Conservation (phyloP, 23 red algal species). For the Pyropia haitanensis region DNA sequence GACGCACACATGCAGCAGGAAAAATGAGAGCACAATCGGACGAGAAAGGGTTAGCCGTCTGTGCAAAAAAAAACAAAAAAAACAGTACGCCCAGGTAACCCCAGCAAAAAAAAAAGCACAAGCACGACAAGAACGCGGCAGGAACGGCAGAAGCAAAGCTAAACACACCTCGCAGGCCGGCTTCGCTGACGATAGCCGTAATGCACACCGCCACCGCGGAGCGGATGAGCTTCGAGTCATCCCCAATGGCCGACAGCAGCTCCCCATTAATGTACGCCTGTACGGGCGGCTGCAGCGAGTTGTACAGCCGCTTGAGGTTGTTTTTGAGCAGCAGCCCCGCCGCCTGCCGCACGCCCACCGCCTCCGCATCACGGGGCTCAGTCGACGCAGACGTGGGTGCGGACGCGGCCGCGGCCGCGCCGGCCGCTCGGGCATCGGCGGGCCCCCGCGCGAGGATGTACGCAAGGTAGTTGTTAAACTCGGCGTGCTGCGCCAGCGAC, state of each 20-base stretch:
- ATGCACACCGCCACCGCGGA: slow-evolving; percentile 55
- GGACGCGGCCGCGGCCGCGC: slow-evolving; percentile 3
- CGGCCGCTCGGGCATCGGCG: slow-evolving; percentile 1
- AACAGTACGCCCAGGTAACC: no score
- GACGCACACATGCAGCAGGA: no score
- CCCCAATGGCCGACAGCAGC: slow-evolving; percentile 57
- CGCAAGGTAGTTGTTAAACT: slow-evolving; percentile 77
- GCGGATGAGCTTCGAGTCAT: slow-evolving; percentile 41
- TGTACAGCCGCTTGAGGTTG: slow-evolving; percentile 54
- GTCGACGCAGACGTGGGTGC: background rate
- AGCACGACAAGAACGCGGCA: no score
- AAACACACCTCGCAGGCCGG: slow-evolving; percentile 13
- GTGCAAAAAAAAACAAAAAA: no score
- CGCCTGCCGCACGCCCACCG: slow-evolving; percentile 47
- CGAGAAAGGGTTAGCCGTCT: no score
- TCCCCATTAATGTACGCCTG: slow-evolving; percentile 45
- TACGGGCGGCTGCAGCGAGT: slow-evolving; percentile 29
- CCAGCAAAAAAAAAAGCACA: no score
- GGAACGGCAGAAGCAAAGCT: no score
- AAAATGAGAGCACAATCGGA: no score
- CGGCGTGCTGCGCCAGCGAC: slow-evolving; percentile 31
- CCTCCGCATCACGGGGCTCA: slow-evolving; percentile 4
- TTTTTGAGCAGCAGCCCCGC: slow-evolving; percentile 79
- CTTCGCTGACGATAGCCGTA: slow-evolving; percentile 35
- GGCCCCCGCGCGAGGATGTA: slow-evolving; percentile 50